phyloP scores from a whole-genome alignment of 108 stramenopile genomes.

The Phaeodactylum tricornutum region DNA sequence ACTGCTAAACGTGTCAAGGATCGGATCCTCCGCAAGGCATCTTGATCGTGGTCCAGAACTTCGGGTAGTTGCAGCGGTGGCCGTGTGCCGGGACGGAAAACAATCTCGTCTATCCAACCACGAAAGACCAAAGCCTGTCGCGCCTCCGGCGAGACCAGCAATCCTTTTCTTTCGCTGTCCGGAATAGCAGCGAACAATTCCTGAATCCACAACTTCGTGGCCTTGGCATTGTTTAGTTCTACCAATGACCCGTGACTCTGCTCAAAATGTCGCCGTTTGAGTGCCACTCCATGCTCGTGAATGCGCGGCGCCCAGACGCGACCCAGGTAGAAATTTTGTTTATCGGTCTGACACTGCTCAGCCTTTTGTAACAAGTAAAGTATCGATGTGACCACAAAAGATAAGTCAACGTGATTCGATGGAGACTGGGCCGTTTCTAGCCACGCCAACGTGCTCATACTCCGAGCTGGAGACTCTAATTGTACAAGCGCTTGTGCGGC shows the following conservation, averaged over 20 bases:
- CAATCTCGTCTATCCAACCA: conserved; percentile 43
- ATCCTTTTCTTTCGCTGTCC: background rate
- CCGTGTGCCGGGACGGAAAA: conserved; percentile 19
- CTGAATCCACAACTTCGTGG: conserved; percentile 15
- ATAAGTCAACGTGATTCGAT: conserved; percentile 6
- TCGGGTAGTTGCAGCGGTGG: conserved; percentile 27
- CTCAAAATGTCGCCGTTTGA: conserved; percentile 26
- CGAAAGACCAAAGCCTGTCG: conserved; percentile 3
- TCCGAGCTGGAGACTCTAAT: conserved; percentile 40
- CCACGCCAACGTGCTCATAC: conserved; percentile 26
- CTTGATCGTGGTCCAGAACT: conserved; percentile 32
- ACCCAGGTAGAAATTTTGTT: conserved; percentile 27
- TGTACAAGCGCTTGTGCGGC: conserved; percentile 21
- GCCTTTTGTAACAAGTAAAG: conserved; percentile 38
- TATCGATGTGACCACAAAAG: conserved; percentile 30
- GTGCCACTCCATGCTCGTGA: conserved; percentile 21
- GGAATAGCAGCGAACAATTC: background rate
- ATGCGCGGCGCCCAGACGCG: conserved; percentile 26
- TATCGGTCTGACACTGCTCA: conserved; percentile 36
- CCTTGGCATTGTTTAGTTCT: background rate
- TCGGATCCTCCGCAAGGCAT: conserved; percentile 24
- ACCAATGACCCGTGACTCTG: conserved; percentile 24
- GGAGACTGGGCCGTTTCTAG: conserved; percentile 3
- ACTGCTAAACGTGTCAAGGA: conserved; percentile 34
- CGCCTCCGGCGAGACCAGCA: background rate